Conservation (phyloP, 179 eudicot genomes). For the Heliamphora pulchella region DNA sequence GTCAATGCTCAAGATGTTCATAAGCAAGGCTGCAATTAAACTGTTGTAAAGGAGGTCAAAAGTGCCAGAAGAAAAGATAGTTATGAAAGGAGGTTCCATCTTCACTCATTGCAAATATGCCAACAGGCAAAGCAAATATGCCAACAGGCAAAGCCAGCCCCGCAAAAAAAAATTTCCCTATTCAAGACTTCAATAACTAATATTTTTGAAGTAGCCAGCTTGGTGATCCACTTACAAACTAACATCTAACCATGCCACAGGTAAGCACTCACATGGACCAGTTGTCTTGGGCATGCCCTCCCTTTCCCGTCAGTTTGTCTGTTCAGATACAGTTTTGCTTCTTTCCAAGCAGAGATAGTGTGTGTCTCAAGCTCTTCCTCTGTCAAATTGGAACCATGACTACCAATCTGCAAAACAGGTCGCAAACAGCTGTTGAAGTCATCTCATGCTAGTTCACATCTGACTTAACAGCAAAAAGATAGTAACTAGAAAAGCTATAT, state of each 20-base stretch:
- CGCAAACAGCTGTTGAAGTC: neutral
- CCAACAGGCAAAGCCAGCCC: neutral
- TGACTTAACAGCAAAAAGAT: neutral
- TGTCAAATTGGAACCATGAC: constrained; percentile 70
- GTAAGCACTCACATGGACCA: constrained; percentile 54
- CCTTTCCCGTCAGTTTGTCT: constrained; percentile 52
- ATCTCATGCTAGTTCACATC: constrained; percentile 3
- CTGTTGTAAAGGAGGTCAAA: neutral
- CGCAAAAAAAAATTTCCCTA: neutral
- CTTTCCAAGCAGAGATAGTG: constrained; percentile 90
- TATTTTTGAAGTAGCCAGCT: neutral
- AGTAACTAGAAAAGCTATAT: neutral
- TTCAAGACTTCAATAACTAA: neutral
- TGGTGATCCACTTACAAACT: neutral
- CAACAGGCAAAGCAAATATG: too few relatives aligned
- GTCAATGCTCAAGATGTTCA: constrained; percentile 8
- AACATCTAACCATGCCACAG: constrained; percentile 5
- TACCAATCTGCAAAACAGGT: constrained; percentile 58
- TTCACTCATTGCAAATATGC: too few relatives aligned
- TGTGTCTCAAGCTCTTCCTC: constrained; percentile 93
- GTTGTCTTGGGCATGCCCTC: constrained; percentile 34
- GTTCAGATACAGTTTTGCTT: constrained; percentile 46
- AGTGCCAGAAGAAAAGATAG: neutral
- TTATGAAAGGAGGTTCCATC: neutral
- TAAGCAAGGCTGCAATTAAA: neutral